A percentile compares a stretch with the other conserved stretches of the same genome.
Conservation (phyloP, 2,329 filamentous ascomycete species). For the Orbilia blumenaviensis region DNA sequence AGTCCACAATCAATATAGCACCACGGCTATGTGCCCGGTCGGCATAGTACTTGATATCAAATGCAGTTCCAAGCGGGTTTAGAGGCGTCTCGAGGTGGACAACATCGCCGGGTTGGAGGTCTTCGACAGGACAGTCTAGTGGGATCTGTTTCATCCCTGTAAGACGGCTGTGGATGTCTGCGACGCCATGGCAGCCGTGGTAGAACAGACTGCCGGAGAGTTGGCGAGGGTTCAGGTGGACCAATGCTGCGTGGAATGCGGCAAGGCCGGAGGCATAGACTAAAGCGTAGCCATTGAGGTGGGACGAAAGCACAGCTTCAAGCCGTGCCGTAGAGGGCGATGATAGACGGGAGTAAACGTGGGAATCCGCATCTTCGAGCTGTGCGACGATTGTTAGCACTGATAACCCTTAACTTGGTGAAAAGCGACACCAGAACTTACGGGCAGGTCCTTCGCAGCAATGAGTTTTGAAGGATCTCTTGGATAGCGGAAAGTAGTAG, state of each 20-base stretch:
- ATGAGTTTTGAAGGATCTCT: slow-evolving; percentile 73
- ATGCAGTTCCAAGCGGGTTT: slow-evolving; percentile 86
- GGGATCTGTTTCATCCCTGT: slow-evolving; percentile 77
- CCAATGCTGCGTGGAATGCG: slow-evolving; percentile 86
- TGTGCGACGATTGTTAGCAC: too few species aligned
- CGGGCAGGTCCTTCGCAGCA: slow-evolving; percentile 61
- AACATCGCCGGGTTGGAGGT: slow-evolving; percentile 79
- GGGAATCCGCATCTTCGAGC: slow-evolving; percentile 64
- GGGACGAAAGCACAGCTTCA: slow-evolving; percentile 78
- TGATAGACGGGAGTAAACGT: slow-evolving; percentile 84
- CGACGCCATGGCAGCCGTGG: slow-evolving; percentile 90
- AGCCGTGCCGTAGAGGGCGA: slow-evolving; percentile 84
- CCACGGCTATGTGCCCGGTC: slow-evolving; percentile 75
- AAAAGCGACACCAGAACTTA: too few species aligned
- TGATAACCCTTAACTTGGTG: too few species aligned
- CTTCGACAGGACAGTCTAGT: slow-evolving; percentile 73
- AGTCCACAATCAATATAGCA: slow-evolving; percentile 82
- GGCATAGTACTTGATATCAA: slow-evolving; percentile 76
- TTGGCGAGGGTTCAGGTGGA: slow-evolving; percentile 82
- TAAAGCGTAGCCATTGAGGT: slow-evolving; percentile 75
- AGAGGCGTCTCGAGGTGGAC: slow-evolving; percentile 92
- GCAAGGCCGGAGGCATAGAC: slow-evolving; percentile 86
- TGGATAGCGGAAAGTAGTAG: slow-evolving; percentile 87
- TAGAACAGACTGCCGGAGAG: slow-evolving; percentile 87
- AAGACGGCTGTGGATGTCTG: slow-evolving; percentile 76